Percentiles rank a stretch among this genome's conserved stretches.
phyloP scores from a whole-genome alignment of 495 filamentous ascomycete species.

The Penicillium chermesinum region DNA sequence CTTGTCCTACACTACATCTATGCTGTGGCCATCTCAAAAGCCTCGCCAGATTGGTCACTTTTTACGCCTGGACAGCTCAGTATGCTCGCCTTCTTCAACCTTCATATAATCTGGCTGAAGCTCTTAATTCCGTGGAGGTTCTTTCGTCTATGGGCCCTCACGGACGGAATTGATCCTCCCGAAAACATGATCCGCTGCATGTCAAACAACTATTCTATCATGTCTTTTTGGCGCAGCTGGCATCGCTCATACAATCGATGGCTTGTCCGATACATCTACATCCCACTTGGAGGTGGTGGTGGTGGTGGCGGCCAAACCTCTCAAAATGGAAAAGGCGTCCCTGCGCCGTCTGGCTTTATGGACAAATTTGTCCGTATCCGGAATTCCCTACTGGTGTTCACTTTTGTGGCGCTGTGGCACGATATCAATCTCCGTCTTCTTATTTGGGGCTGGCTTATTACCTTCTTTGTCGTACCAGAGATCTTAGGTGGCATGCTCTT shows the following conservation, averaged over 20 bases:
- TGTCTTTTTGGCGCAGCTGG: slow-evolving; percentile 96
- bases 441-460: slow-evolving; percentile 95
- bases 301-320: slow-evolving; percentile 14
- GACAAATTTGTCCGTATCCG: slow-evolving; percentile 39
- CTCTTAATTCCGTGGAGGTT: slow-evolving; percentile 94
- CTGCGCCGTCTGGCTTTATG: slow-evolving; percentile 19
- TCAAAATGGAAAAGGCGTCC: slow-evolving; percentile 9
- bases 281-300: slow-evolving; percentile 68
- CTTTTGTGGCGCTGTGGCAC: slow-evolving; percentile 97
- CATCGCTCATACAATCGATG: slow-evolving; percentile 92
- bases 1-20: slow-evolving; percentile 91
- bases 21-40: slow-evolving; percentile 85
- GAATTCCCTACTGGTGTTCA: slow-evolving; percentile 85
- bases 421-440: slow-evolving; percentile 91
- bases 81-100: slow-evolving; percentile 92
- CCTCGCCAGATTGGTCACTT: slow-evolving; percentile 67
- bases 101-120: slow-evolving; percentile 97
- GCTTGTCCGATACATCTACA: slow-evolving; percentile 90
- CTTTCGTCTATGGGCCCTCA: slow-evolving; percentile 89
- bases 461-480: slow-evolving; percentile 89
- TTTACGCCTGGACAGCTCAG: slow-evolving; percentile 87
- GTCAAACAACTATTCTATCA: slow-evolving; percentile 85
- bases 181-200: slow-evolving; percentile 99
- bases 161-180: slow-evolving; percentile 88
- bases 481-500: slow-evolving; percentile 65